A percentile compares a stretch with the other conserved stretches of the same genome.
phyloP scores from a whole-genome alignment of 495 filamentous ascomycete genomes.

The Penicillium manginii region DNA sequence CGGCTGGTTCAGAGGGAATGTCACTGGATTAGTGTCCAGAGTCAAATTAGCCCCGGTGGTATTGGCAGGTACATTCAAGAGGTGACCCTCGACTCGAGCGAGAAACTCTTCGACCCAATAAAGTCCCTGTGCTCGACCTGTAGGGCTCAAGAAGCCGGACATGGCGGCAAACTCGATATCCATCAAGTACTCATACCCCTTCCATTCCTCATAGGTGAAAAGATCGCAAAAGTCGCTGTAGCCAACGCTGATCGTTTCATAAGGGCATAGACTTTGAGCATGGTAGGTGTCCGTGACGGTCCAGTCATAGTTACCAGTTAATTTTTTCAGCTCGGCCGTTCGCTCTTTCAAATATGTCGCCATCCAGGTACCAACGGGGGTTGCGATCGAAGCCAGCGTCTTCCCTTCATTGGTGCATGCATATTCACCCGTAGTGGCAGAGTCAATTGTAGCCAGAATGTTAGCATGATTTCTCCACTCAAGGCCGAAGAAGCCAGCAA shows the following conservation, averaged over 20 bases:
- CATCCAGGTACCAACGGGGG: constrained; percentile 35
- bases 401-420: constrained; percentile 42
- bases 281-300: constrained; percentile 54
- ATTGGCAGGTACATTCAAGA: constrained; percentile 42
- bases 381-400: constrained; percentile 4
- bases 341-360: constrained; percentile 51
- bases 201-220: constrained; percentile 56
- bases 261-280: constrained; percentile 59
- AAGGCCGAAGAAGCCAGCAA: constrained; percentile 62
- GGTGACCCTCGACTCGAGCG: constrained; percentile 58
- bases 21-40: constrained; percentile 46
- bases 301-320: constrained; percentile 53
- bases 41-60: constrained; percentile 57
- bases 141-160: constrained; percentile 55
- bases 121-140: constrained; percentile 60
- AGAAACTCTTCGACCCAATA: constrained; percentile 64
- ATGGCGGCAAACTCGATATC: constrained; percentile 62
- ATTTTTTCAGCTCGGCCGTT: constrained; percentile 47
- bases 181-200: constrained; percentile 53
- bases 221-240: constrained; percentile 56
- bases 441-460: constrained; percentile 54
- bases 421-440: constrained; percentile 38
- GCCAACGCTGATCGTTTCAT: constrained; percentile 63
- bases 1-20: constrained; percentile 53
- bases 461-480: constrained; percentile 59